These are phyloP conservation scores for Magnaporthales sp. DNA, from an alignment of 2,329 filamentous ascomycete genomes.

Conservation along the genomic window DNA sequence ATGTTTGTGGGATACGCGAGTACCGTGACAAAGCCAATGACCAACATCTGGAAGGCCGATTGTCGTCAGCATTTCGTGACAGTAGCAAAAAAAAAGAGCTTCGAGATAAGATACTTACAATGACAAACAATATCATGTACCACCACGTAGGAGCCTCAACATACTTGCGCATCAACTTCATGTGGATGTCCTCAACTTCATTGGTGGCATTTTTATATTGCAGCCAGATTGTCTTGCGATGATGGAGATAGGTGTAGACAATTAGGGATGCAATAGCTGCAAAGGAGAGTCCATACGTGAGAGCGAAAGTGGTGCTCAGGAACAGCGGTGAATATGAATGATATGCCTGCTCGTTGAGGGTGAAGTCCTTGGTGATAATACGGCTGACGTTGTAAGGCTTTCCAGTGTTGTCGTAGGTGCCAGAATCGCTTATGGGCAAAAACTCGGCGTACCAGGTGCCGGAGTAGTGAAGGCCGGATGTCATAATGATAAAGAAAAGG, in stretches of 20 bases:
- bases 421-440: slow-evolving; percentile 60
- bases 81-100: slow-evolving; percentile 4
- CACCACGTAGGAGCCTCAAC: slow-evolving; percentile 56
- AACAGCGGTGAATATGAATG: slow-evolving; percentile 60
- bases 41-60: slow-evolving; percentile 33
- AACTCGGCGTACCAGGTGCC: slow-evolving; percentile 57
- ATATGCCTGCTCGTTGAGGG: slow-evolving; percentile 55
- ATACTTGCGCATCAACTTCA: slow-evolving; percentile 56
- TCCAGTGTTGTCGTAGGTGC: slow-evolving; percentile 65
- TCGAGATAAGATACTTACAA: slow-evolving; percentile 13
- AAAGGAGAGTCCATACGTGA: slow-evolving; percentile 64
- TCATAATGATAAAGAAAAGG: slow-evolving; percentile 53
- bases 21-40: slow-evolving; percentile 43
- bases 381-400: slow-evolving; percentile 52
- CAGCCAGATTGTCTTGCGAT: slow-evolving; percentile 56
- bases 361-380: slow-evolving; percentile 53
- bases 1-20: slow-evolving; percentile 58
- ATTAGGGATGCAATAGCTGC: slow-evolving; percentile 61
- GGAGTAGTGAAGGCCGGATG: slow-evolving; percentile 54
- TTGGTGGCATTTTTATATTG: slow-evolving; percentile 50
- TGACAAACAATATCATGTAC: slow-evolving; percentile 48
- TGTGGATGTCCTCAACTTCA: slow-evolving; percentile 55
- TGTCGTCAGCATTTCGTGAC: slow-evolving; percentile 4
- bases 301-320: slow-evolving; percentile 62
- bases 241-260: slow-evolving; percentile 59